A percentile compares a stretch with the other conserved stretches of the same genome.
Evolutionary conservation across 2,329 filamentous ascomycete genomes (phyloP).

Genomic region (Fusarium nygamai): DNA sequence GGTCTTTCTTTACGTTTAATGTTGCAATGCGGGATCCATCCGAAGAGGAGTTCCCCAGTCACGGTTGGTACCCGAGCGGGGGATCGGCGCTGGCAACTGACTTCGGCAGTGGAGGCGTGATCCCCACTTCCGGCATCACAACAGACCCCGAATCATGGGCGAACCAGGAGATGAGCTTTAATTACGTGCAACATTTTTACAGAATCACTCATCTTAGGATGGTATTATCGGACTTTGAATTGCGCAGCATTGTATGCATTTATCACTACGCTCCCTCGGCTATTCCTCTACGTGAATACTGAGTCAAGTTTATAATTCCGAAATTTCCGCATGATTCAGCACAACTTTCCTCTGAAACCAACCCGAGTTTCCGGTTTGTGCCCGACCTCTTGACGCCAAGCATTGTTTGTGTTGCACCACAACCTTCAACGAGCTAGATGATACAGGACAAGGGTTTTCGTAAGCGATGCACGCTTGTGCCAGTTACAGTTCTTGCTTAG

Average conservation of each 20-base stretch:
- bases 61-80: background rate
- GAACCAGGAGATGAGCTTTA: background rate
- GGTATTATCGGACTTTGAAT: accelerated
- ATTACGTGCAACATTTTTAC: accelerated
- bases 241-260: accelerated
- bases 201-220: accelerated
- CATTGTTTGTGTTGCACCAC: background rate
- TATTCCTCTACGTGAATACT: accelerated
- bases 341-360: accelerated
- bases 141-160: background rate
- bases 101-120: background rate
- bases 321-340: background rate
- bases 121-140: background rate
- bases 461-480: background rate
- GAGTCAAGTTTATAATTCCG: too few species aligned
- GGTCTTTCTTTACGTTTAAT: background rate
- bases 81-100: background rate
- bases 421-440: background rate
- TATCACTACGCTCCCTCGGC: too few species aligned
- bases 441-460: background rate
- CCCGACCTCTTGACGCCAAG: background rate
- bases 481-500: background rate
- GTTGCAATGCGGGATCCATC: background rate
- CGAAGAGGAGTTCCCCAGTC: background rate
- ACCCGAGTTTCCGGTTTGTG: background rate